These are phyloP conservation scores for Arbutus unedo DNA, from an alignment of 148 eudicot species.

Conservation along the genomic window DNA sequence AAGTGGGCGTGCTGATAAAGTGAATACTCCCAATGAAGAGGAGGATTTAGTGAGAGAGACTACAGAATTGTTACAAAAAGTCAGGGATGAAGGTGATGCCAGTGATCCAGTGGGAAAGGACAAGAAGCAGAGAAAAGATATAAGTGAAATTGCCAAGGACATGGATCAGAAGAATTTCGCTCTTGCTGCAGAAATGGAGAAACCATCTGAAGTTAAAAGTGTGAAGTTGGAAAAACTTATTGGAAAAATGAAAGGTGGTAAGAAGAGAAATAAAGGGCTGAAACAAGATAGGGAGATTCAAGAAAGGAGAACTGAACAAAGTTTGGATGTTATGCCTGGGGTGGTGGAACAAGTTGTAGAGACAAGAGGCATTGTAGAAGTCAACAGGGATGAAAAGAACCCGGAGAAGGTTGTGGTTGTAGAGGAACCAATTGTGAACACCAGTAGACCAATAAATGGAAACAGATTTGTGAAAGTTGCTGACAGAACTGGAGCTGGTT, in stretches of 20 bases:
- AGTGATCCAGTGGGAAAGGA: conserved; percentile 12
- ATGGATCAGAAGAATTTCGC: neutral
- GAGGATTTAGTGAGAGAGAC: conserved; percentile 29
- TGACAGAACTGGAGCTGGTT: neutral
- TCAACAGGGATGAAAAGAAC: conserved; percentile 15
- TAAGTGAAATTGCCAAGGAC: neutral
- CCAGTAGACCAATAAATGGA: neutral
- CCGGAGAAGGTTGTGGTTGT: neutral
- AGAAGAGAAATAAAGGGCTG: conserved; percentile 14
- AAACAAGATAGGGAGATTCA: neutral
- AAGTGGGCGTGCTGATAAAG: neutral
- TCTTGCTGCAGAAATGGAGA: conserved; percentile 3
- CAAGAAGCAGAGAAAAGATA: neutral
- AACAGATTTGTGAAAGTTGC: conserved; percentile 2
- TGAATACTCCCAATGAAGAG: neutral
- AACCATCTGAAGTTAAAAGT: conserved; percentile 3
- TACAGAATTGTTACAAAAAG: conserved; percentile 23
- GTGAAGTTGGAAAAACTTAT: neutral
- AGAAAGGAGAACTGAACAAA: conserved; percentile 8
- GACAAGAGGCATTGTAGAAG: conserved; percentile 1
- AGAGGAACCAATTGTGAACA: conserved; percentile 11
- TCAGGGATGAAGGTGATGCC: conserved; percentile 30
- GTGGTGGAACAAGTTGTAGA: conserved; percentile 19
- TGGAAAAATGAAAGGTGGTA: conserved; percentile 7
- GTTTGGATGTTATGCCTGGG: conserved; percentile 12